Percentiles rank a stretch among this genome's conserved stretches.
Conservation (phyloP, 2,329 filamentous ascomycete species). For the Sporothrix curviconia region DNA sequence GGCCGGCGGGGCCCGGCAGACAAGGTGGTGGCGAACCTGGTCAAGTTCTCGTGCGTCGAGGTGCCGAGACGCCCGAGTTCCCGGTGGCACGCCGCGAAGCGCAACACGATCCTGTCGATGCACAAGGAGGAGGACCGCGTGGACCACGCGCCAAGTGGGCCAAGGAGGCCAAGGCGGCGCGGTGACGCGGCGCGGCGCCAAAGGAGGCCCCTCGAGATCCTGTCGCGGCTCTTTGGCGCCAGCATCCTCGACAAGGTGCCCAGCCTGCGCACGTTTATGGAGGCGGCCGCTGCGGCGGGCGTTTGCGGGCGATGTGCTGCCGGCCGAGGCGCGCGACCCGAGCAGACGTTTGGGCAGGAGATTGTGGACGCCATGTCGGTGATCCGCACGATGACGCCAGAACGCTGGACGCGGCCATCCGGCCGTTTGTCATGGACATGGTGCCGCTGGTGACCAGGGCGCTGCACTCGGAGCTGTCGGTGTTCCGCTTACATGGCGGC, state of each 20-base stretch:
- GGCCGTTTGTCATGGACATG: constrained; percentile 74
- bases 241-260: constrained; percentile 77
- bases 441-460: constrained; percentile 83
- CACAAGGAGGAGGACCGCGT: constrained; percentile 95
- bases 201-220: constrained; percentile 86
- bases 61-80: constrained; percentile 95
- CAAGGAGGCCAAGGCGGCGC: constrained; percentile 77
- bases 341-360: constrained; percentile 75
- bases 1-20: constrained; percentile 81
- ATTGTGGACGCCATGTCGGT: constrained; percentile 92
- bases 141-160: constrained; percentile 86
- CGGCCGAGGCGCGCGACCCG: constrained; percentile 67
- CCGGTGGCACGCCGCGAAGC: constrained; percentile 71
- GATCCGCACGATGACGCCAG: constrained; percentile 84
- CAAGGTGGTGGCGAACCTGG: constrained; percentile 90
- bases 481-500: constrained; percentile 94
- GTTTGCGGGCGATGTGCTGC: constrained; percentile 66
- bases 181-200: constrained; percentile 90
- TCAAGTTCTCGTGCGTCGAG: constrained; percentile 97
- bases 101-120: constrained; percentile 78
- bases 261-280: constrained; percentile 73
- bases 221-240: constrained; percentile 72
- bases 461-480: constrained; percentile 78
- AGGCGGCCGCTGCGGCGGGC: constrained; percentile 69
- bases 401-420: constrained; percentile 69